Evolutionary conservation across 75 land plant species (phyloP), one percentile per base, ranked within the genome.

Genomic region (Larix kaempferi): DNA sequence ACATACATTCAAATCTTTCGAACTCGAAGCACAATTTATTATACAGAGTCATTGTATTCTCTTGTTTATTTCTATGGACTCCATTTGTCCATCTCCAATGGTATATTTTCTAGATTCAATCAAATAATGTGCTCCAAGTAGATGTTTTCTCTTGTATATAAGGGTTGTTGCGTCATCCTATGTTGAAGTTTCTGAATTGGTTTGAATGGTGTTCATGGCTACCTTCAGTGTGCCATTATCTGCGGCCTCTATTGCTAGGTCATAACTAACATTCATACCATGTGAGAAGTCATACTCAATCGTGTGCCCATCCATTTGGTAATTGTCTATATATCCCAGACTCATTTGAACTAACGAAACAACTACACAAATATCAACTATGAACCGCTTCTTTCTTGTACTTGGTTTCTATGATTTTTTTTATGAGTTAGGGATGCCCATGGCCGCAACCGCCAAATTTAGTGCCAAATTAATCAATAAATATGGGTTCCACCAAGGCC

Each of bases 311-410:
- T 44, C 52, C 10, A 44, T 44, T 10, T 44, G 52, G 52, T 44
- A 44, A 44, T 44, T 44, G 52, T 44, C 52, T 44, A 44, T 8
- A 44, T 44, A 44, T 44, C 8, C 52, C 52, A 7, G 7, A 8
- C 52, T 44, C 6, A 7, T 7, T 44, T 44, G 6, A 7, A 21
- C 23, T 21, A 55, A 74, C 14, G 76, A 82, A n/a, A 79, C 85
- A 7, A 39, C 55, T 16, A 82, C 85, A 77, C 56, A 75, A 25
- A 79, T 73, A 60, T 82, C 84, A 25, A 60, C 80, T 71, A 82
- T 73, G n/a, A 80, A 79, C 57, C 88, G 87, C 74, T 74, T 93
- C 83, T 87, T 93, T 57, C 86, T 82, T 55, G 92, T 83, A 80
- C 90, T 93, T 15, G 84, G 80, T 74, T 84, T 88, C n/a, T n/a